phyloP scores from a whole-genome alignment of 2,329 filamentous ascomycete genomes.

The Nothomitra cinnamomea region DNA sequence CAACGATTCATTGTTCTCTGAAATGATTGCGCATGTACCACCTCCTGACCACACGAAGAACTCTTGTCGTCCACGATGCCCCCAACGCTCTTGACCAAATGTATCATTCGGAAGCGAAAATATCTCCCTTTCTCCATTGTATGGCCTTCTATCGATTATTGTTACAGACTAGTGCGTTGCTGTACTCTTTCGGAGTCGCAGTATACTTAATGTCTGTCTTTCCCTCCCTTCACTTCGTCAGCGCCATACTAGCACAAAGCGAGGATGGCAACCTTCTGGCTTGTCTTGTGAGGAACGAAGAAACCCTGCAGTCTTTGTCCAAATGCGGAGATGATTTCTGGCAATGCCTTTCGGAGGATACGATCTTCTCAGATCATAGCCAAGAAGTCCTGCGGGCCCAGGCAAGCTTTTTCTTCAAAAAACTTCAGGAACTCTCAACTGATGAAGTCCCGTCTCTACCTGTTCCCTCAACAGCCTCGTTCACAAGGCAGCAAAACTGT shows the following conservation, averaged over 20 bases:
- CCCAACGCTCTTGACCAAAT: background rate
- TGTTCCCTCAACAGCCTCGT: background rate
- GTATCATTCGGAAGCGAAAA: background rate
- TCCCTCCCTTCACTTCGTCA: background rate
- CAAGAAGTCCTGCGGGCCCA: background rate
- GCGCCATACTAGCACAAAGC: background rate
- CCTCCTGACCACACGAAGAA: too few species aligned
- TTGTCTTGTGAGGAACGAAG: background rate
- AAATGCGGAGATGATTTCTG: background rate
- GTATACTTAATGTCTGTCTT: conserved; percentile 2
- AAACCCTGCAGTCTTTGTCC: background rate
- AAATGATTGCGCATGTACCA: too few species aligned
- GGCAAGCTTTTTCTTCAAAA: background rate
- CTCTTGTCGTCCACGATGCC: too few species aligned
- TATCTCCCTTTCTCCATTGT: background rate
- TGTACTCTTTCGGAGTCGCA: background rate
- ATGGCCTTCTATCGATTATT: too few species aligned
- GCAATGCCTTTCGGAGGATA: background rate
- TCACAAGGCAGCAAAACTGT: conserved; percentile 1
- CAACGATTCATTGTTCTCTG: too few species aligned
- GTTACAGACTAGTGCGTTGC: too few species aligned
- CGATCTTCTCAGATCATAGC: background rate
- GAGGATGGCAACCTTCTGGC: background rate
- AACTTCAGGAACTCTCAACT: background rate
- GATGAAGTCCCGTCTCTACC: background rate